Evolutionary conservation across 2,329 filamentous ascomycete species (phyloP), one percentile per base, ranked within the genome.

Genomic region (Polychaeton citri): DNA sequence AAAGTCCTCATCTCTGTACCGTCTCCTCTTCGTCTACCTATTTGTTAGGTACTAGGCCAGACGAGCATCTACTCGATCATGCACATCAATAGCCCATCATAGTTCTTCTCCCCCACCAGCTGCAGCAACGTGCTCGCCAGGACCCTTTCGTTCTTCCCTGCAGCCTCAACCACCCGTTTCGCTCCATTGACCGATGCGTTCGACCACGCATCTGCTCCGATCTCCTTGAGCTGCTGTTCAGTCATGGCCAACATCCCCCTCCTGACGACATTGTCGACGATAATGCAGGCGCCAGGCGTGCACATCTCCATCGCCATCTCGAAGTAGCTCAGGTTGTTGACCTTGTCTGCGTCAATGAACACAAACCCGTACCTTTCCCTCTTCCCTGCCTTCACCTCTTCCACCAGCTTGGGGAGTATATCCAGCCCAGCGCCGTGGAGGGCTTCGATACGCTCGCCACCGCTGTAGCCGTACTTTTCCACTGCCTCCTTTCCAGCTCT

Each of bases 101-200:
- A 65, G 30, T 49, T 58, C 56, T 68, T 68, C 42, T 62, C 60
- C 1, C 60, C 59, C 4, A 67, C 64, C 2, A 59, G 64, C 53
- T 68, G 64, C 40, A 68, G 21, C 13, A 67, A 55, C 5, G 58
- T 53, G 1, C 52, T 55, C 30, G 65, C 63, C 6, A 68, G 46
- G 3, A 28, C 24, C 26, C 62, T 55, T 3, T 53, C 44, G 51
- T 65, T 60, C 40, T 44, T 55, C 8, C 63, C 65, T 21, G 60
- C 55, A 24, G 52, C 58, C 50, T 65, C 64, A 16, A 68, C 54
- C 10, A 64, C 52, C 33, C 46, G 42, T 44, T 58, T 52, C 21
- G 51, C 33, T 2, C 50, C 50, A 5, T 32, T 32, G 10, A 53
- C 60, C 31, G 24, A 28, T 3, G 24, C 12, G 12, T 12, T 5